Evolutionary conservation across 768 basidiomycete species (phyloP), one percentile per base, ranked within the genome.

Genomic region (Trichaptum fuscoviolaceum): DNA sequence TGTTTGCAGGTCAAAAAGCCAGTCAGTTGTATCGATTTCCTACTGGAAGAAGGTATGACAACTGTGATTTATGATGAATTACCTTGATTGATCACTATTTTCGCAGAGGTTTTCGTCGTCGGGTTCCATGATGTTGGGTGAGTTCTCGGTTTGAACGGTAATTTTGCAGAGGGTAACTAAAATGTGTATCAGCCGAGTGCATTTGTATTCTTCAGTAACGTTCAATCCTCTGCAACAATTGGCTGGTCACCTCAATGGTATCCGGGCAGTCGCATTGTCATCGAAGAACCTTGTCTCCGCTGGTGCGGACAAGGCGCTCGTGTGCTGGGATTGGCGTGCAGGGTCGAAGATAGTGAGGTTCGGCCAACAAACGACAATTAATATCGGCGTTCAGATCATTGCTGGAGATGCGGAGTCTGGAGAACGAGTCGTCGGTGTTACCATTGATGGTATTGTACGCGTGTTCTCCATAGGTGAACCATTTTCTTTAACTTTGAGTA

Each of bases 81-180:
- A 63, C 5, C 20, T 52, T 12, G 15, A 6, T 3, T 12, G 12
- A 15, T 52, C 15, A 2, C 12, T 35, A 9, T 65, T 26, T 57
- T 10, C 35, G 18, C 67, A 92, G 89, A 93, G 84, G 91, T 95
- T 3, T 92, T 96, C 66, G 94, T 93, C 17, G 92, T 93, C 35
- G 95, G 94, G 0, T 95, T 95, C 77, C 93, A 95, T 68, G 95
- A 96, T 71, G 90, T 95, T 66, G 94, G 93, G 90, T 91, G 73
- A 18, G 87, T 74, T 17, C 57, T n/a, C 9, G 2, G 25, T 8
- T 42, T 17, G 25, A 58, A 61, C 65, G 7, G 7, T 62, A 26
- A 34, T 12, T 27, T 20, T 35, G 58, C 3, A n/a, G 10, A 12
- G 9, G 42, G 35, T 24, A 10, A 35, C 17, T 57, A 30, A 12